phyloP scores from a whole-genome alignment of 495 filamentous ascomycete species.

The Xylaria nigripes region DNA sequence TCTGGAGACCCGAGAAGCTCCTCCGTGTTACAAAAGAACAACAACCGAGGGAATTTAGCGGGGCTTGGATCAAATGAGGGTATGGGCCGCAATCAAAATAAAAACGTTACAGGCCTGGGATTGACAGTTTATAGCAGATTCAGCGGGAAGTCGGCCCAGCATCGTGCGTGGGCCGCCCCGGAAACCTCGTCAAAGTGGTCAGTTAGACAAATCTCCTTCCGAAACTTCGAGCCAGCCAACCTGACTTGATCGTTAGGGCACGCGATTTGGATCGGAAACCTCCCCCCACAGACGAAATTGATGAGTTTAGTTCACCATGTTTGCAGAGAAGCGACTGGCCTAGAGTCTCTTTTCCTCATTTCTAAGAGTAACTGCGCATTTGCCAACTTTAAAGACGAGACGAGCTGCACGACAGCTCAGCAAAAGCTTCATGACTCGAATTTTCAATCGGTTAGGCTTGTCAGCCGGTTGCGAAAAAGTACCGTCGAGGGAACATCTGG shows the following conservation, averaged over 20 bases:
- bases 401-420: constrained; percentile 67
- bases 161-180: constrained; percentile 80
- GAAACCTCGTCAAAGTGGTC: constrained; percentile 73
- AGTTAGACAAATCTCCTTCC: constrained; percentile 11
- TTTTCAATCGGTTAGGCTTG: constrained; percentile 81
- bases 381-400: constrained; percentile 86
- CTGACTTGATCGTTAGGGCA: constrained; percentile 48
- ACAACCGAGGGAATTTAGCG: neutral
- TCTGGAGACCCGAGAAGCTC: constrained; percentile 7
- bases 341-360: constrained; percentile 90
- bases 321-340: constrained; percentile 69
- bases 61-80: constrained; percentile 2
- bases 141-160: constrained; percentile 28
- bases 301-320: constrained; percentile 85
- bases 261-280: constrained; percentile 94
- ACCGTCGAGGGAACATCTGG: constrained; percentile 42
- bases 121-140: constrained; percentile 20
- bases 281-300: constrained; percentile 72
- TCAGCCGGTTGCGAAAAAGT: constrained; percentile 76
- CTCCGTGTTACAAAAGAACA: constrained; percentile 14
- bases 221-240: neutral
- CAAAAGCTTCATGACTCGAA: constrained; percentile 82
- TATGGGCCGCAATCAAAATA: neutral
- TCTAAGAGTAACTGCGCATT: constrained; percentile 98
- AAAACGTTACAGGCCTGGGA: constrained; percentile 3